These are phyloP conservation scores for Paramyrothecium roridum DNA, from an alignment of 2,329 filamentous ascomycete species.

Conservation along the genomic window DNA sequence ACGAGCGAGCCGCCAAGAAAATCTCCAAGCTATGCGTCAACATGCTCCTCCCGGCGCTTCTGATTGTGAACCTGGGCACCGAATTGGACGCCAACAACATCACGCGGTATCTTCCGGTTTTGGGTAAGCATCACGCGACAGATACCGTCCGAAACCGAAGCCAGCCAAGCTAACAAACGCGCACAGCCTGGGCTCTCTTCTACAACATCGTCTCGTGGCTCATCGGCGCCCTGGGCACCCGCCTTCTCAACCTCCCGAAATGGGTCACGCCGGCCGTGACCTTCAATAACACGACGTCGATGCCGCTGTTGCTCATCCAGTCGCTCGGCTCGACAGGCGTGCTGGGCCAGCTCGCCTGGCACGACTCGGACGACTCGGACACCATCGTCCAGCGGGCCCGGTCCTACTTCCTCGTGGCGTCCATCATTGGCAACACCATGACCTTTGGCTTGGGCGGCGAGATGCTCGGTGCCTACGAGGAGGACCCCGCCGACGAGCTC, in stretches of 20 bases:
- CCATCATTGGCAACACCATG: conserved; percentile 3
- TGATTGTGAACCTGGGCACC: neutral
- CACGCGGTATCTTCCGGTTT: neutral
- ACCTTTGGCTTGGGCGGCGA: conserved; percentile 1
- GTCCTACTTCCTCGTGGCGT: conserved; percentile 1
- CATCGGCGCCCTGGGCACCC: neutral
- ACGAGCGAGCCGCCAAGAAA: conserved; percentile 1
- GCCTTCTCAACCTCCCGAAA: neutral
- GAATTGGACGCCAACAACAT: neutral
- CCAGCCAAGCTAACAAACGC: neutral
- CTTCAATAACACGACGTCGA: conserved; percentile 3
- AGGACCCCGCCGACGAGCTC: conserved; percentile 1
- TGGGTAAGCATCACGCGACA: neutral
- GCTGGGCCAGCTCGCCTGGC: neutral
- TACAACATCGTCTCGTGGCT: conserved; percentile 1
- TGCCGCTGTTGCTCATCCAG: conserved; percentile 1
- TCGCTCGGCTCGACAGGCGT: neutral
- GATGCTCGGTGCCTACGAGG: conserved; percentile 1
- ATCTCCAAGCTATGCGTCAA: conserved; percentile 3
- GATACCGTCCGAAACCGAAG: neutral
- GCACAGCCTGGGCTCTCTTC: neutral
- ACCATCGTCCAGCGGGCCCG: neutral
- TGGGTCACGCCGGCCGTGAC: conserved; percentile 1
- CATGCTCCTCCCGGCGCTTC: conserved; percentile 1
- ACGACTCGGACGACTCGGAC: neutral